Evolutionary conservation across 768 basidiomycete genomes (phyloP).

Genomic region (Russula lepida): DNA sequence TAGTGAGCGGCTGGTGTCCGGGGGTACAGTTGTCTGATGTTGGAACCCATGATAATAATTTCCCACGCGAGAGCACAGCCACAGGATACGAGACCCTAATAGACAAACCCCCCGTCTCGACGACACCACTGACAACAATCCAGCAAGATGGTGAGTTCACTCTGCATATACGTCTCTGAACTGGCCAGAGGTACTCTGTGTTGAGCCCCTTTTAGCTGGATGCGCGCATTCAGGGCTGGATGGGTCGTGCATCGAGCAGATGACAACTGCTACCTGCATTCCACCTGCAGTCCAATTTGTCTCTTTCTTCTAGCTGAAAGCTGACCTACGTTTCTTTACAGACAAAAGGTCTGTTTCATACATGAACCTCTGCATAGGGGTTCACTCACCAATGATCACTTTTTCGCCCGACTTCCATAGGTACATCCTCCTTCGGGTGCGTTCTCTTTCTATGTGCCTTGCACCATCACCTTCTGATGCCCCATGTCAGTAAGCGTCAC

Average conservation of each 20-base stretch:
- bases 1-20: not conserved
- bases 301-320: constrained; percentile 5
- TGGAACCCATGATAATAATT: not conserved
- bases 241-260: constrained; percentile 27
- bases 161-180: constrained; percentile 17
- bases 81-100: not conserved
- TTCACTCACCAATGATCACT: constrained; percentile 17
- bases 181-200: constrained; percentile 1
- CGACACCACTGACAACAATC: constrained; percentile 29
- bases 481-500: constrained; percentile 75
- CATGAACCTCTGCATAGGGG: not conserved
- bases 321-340: constrained; percentile 30
- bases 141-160: constrained; percentile 41
- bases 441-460: constrained; percentile 28
- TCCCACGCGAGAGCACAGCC: constrained; percentile 15
- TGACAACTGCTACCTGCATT: constrained; percentile 25
- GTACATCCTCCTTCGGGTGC: constrained; percentile 94
- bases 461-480: not conserved
- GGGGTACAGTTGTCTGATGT: not conserved
- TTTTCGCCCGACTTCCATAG: constrained; percentile 33
- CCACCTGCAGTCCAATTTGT: not conserved
- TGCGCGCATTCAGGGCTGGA: constrained; percentile 28
- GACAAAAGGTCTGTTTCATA: constrained; percentile 66
- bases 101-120: constrained; percentile 19
- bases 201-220: constrained; percentile 18